Evolutionary conservation across 306 rosid genomes (phyloP).

Genomic region (Albizia julibrissin): DNA sequence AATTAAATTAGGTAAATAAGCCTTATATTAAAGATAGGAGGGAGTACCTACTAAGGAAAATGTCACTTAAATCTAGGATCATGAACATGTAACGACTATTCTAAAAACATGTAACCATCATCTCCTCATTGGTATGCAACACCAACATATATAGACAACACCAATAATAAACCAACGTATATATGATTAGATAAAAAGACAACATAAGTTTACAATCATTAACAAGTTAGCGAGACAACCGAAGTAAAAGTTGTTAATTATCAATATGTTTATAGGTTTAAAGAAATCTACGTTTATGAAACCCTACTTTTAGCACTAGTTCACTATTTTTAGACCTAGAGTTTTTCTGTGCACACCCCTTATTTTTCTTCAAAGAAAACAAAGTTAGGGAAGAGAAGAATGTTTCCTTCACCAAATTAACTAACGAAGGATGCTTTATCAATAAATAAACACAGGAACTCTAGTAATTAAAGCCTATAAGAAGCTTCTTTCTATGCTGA

Average conservation of each 20-base stretch:
- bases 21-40: no score
- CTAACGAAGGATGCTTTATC: background rate
- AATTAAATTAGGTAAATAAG: no score
- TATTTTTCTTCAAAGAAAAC: background rate
- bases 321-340: background rate
- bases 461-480: background rate
- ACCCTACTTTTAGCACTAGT: background rate
- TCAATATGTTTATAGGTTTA: background rate
- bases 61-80: background rate
- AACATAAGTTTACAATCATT: background rate
- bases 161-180: background rate
- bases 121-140: background rate
- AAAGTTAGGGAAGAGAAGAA: background rate
- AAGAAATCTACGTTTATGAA: background rate
- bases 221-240: background rate
- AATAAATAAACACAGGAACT: background rate
- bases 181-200: background rate
- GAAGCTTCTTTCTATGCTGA: background rate
- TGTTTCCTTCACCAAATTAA: slow-evolving; percentile 8
- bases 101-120: background rate
- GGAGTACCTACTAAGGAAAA: background rate
- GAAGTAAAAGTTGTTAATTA: background rate
- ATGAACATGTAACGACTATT: background rate
- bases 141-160: background rate
- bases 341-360: background rate